These are phyloP conservation scores for Colletotrichum endophyticum DNA, from an alignment of 2,329 filamentous ascomycete genomes.

Conservation along the genomic window DNA sequence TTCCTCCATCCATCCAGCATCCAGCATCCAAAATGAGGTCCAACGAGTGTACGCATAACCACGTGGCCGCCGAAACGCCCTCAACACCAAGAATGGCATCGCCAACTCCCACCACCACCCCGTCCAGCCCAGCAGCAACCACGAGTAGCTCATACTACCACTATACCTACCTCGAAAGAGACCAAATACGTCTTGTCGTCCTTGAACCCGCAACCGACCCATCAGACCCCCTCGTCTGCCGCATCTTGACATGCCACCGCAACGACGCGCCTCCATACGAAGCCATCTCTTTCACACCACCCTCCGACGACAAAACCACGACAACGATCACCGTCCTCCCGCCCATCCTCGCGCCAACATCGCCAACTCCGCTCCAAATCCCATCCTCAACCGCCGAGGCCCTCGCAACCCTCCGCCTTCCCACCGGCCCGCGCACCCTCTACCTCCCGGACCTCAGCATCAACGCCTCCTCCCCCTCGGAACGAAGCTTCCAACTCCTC, in stretches of 20 bases:
- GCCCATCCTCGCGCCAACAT: background rate
- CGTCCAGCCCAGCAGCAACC: background rate
- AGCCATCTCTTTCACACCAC: background rate
- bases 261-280: background rate
- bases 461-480: slow-evolving; percentile 22
- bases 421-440: background rate
- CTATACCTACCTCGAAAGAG: background rate
- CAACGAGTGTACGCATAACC: background rate
- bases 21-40: background rate
- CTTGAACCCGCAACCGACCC: background rate
- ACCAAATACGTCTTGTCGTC: background rate
- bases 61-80: background rate
- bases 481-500: slow-evolving; percentile 26
- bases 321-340: background rate
- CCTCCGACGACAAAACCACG: background rate
- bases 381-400: background rate
- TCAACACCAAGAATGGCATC: background rate
- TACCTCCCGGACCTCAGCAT: slow-evolving; percentile 31
- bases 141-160: background rate
- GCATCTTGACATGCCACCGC: background rate
- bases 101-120: background rate
- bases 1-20: background rate
- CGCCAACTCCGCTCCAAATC: background rate
- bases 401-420: background rate
- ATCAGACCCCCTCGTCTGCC: background rate